Percentiles rank a stretch among this genome's conserved stretches.
Conservation (phyloP, 2,329 filamentous ascomycete species). For the Colletotrichum tamarilloi region DNA sequence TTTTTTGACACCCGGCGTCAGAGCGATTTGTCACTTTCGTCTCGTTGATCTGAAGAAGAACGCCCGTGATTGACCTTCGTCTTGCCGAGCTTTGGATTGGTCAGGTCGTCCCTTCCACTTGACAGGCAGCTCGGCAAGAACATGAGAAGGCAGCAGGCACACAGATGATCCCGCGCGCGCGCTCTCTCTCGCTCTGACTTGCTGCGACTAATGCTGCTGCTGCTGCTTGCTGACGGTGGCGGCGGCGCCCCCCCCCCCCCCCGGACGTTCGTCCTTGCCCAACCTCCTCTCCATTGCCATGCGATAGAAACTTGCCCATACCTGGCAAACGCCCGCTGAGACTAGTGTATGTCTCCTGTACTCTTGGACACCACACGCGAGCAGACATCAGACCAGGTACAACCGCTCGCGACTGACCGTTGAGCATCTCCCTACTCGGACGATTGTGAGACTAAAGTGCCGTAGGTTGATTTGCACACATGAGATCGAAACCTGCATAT, state of each 20-base stretch:
- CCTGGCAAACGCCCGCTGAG: conserved; percentile 7
- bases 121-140: conserved; percentile 12
- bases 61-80: conserved; percentile 8
- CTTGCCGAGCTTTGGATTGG: conserved; percentile 23
- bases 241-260: neutral
- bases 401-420: neutral
- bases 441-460: neutral
- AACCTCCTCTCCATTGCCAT: neutral
- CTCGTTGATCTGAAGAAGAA: neutral
- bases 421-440: neutral
- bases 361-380: neutral
- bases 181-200: neutral
- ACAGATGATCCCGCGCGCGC: neutral
- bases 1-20: conserved; percentile 28
- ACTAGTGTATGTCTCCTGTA: neutral
- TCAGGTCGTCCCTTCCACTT: neutral
- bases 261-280: conserved; percentile 26
- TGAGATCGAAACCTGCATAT: neutral
- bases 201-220: neutral
- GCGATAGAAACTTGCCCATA: neutral
- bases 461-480: neutral
- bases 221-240: neutral
- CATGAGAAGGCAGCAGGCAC: conserved; percentile 7
- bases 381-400: conserved; percentile 1
- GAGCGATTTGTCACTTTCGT: conserved; percentile 21